Conservation (phyloP, 441 rosid genomes). For the Oxalis stricta region DNA sequence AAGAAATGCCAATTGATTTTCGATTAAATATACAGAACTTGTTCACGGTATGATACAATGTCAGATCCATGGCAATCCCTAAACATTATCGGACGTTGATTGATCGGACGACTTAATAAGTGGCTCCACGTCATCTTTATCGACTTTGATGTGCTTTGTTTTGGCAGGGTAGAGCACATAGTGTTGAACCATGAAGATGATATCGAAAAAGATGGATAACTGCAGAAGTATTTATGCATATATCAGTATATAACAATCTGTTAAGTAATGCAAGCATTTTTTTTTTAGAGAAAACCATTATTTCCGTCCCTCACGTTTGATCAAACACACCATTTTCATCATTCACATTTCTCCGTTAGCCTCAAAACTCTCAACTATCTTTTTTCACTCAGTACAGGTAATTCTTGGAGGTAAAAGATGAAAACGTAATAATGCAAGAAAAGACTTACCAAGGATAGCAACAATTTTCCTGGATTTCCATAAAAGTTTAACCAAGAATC, state of each 20-base stretch:
- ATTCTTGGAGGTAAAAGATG: not conserved
- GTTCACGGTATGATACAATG: not conserved
- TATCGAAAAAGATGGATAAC: constrained; percentile 65
- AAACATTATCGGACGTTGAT: constrained; percentile 28
- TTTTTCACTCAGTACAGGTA: not conserved
- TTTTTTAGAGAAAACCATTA: too few relatives aligned
- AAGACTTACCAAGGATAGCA: constrained; percentile 60
- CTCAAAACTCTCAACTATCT: not conserved
- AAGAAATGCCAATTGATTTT: not conserved
- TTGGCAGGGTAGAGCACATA: constrained; percentile 37
- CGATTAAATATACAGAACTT: too few relatives aligned
- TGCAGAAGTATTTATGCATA: constrained; percentile 22
- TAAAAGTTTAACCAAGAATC: constrained; percentile 97
- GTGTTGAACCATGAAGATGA: constrained; percentile 64
- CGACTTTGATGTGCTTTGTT: constrained; percentile 15
- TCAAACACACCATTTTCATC: too few relatives aligned
- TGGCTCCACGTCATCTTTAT: constrained; percentile 29
- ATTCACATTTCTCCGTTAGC: too few relatives aligned
- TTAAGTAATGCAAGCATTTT: too few relatives aligned
- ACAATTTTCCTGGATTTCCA: constrained; percentile 82
- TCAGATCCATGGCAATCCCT: constrained; percentile 7
- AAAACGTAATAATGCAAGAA: not conserved
- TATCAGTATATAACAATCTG: too few relatives aligned
- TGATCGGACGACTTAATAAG: constrained; percentile 26
- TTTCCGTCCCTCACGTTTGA: not conserved